Conservation (phyloP, 345 rosid species). For the Populus deltoides region DNA sequence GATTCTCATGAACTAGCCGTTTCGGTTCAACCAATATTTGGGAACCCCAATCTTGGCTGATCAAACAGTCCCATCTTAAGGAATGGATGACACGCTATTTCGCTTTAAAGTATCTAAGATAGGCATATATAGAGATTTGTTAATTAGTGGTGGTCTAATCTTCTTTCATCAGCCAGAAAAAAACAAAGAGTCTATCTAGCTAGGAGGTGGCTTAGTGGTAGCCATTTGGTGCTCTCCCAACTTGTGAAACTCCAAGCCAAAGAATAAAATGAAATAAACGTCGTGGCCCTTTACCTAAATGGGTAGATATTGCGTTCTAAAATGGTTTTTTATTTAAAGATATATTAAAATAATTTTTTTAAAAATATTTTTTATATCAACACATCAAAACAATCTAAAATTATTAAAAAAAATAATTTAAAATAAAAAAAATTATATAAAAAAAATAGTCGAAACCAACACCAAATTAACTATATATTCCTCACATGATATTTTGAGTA, state of each 20-base stretch:
- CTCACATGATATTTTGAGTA: conserved; percentile 1
- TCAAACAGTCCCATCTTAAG: conserved; percentile 10
- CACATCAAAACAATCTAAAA: no score
- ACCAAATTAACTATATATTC: no score
- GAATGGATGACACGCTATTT: neutral
- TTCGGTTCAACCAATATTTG: conserved; percentile 21
- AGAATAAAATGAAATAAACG: neutral
- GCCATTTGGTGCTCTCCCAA: conserved; percentile 8
- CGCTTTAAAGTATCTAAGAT: neutral
- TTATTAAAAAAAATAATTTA: no score
- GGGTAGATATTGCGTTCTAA: no score
- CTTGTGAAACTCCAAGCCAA: no score
- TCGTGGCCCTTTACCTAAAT: neutral
- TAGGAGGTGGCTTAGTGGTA: neutral
- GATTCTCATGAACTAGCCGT: neutral
- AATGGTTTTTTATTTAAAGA: no score
- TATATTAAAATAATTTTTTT: no score
- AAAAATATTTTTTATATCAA: no score
- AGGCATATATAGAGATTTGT: neutral
- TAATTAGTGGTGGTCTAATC: neutral
- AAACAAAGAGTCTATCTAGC: neutral
- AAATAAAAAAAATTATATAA: no score
- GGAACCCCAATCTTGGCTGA: conserved; percentile 28
- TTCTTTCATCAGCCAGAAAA: neutral
- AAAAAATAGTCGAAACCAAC: neutral